A percentile compares a stretch with the other conserved stretches of the same genome.
phyloP scores from a whole-genome alignment of 768 basidiomycete species.

The Mycena alexandri region DNA sequence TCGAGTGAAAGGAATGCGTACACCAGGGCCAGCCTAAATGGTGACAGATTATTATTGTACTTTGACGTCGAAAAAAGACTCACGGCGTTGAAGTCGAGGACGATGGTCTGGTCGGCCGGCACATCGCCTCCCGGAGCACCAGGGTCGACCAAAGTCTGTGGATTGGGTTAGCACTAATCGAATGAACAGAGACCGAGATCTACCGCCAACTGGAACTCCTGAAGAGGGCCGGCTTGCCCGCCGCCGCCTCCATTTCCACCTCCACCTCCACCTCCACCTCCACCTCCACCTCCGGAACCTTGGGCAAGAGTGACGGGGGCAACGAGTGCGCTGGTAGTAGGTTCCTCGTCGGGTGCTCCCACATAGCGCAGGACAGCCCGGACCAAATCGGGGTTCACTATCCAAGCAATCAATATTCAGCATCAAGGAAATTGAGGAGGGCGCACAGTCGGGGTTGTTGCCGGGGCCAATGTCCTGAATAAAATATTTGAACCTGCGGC shows the following conservation, averaged over 20 bases:
- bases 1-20: neutral
- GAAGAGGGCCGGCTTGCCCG: neutral
- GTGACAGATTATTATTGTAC: neutral
- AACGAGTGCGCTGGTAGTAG: neutral
- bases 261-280: neutral
- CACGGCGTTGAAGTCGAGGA: conserved; percentile 20
- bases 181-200: too few species aligned
- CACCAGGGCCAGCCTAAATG: conserved; percentile 25
- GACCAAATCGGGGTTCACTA: conserved; percentile 49
- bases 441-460: neutral
- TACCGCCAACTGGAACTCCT: conserved; percentile 14
- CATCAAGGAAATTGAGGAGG: neutral
- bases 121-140: conserved; percentile 30
- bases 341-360: conserved; percentile 54
- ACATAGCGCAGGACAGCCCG: conserved; percentile 57
- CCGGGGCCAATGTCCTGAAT: neutral
- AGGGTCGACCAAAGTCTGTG: conserved; percentile 23
- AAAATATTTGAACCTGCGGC: neutral
- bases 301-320: neutral
- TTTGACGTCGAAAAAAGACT: neutral
- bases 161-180: too few species aligned
- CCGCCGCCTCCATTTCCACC: neutral
- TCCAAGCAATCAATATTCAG: neutral
- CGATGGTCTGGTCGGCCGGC: conserved; percentile 35
- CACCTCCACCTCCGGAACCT: neutral